Base-by-base conservation (phyloP, 345 rosid species). In the Camelina sativa region DNA sequence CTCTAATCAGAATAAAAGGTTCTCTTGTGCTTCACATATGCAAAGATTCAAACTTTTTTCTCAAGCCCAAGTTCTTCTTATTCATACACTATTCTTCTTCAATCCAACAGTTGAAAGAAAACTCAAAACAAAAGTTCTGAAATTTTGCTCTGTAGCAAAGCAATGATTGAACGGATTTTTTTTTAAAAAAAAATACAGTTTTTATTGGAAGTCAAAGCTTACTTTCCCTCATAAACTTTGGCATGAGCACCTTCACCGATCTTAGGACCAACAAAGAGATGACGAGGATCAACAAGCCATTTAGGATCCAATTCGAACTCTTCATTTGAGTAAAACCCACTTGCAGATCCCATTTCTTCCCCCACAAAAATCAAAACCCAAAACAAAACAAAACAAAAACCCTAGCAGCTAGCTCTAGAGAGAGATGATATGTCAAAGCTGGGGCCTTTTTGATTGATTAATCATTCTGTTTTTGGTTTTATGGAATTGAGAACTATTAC, bases 231-330 rank as follows among this genome's bases (percentile, higher is more conserved):
- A 7, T 95, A 95, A 5, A 95, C 98, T 83, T 95, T 92, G 77
- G 98, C 98, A 88, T 92, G 98, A 74, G 98, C 97, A 55, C 99
- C 98, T 77, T 95, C 99, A 34, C 98, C 98, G 84, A 95, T 88
- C 88, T 90, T 92, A 5, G 99, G 98, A 25, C 99, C 99, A 80
- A 95, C 96, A 76, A 89, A 88, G 13, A 95, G 96, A 65, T 80
- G 91, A 86, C 87, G 89, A 37, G 98, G 89, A 85, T 95, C 97
- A 78, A 95, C 81, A 60, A 95, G 75, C 98, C 97, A 92, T 86
- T 87, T 92, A 40, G 79, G 78, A 76, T 92, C 99, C 87, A 95
- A 76, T 83, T 62, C 80, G 57, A 90, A 85, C 67, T 86, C 90
- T 52, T 82, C 82, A 13, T 79, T 71, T 16, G 85, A 78, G 79